Conservation (phyloP, 306 rosid genomes). For the Fragaria nilgerrensis region DNA sequence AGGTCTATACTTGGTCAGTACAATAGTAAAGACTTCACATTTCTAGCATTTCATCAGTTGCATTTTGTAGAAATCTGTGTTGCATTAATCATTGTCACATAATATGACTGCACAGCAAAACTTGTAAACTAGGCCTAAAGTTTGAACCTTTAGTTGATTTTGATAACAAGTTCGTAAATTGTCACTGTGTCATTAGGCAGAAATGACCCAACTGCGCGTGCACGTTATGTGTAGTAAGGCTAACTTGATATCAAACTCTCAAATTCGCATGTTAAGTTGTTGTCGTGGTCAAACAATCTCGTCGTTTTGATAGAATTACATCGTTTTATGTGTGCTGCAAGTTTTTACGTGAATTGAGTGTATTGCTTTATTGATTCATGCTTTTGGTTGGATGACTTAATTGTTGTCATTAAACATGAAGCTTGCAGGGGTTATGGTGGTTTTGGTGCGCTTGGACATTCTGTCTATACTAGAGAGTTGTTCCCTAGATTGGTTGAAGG, state of each 20-base stretch:
- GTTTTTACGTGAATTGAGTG: not conserved
- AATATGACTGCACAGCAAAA: too few relatives aligned
- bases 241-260: not conserved
- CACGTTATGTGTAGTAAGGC: too few relatives aligned
- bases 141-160: not conserved
- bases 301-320: not conserved
- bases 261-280: not conserved
- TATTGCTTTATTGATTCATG: not conserved
- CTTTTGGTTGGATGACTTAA: constrained; percentile 30
- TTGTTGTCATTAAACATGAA: constrained; percentile 45
- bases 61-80: not conserved
- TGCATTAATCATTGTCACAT: not conserved
- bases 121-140: not conserved
- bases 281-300: not conserved
- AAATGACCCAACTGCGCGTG: not conserved
- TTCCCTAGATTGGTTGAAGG: constrained; percentile 84
- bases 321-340: not conserved
- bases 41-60: not conserved
- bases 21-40: constrained; percentile 21
- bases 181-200: not conserved
- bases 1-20: constrained; percentile 88
- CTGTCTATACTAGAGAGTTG: constrained; percentile 71
- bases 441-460: constrained; percentile 97
- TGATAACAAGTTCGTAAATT: not conserved
- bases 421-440: constrained; percentile 99